Conservation (phyloP, 495 filamentous ascomycete genomes). For the Cladorrhinum samala region DNA sequence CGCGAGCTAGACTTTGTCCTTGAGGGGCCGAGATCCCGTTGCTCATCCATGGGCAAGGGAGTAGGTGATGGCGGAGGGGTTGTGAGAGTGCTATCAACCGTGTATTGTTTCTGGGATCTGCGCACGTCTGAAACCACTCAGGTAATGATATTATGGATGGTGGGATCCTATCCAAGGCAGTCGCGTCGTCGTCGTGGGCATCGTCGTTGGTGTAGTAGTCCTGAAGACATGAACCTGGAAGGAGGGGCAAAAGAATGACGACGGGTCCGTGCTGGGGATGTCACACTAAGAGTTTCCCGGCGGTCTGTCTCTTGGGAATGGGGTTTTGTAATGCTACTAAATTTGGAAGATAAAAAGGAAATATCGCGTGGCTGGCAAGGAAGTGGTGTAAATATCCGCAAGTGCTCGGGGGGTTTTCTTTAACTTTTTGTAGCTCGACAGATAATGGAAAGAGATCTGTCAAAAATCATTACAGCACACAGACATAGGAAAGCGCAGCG, state of each 20-base stretch:
- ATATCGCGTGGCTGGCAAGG: slow-evolving; percentile 1
- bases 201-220: background rate
- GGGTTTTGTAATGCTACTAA: background rate
- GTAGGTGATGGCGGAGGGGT: too few relatives aligned
- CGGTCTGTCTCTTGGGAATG: background rate
- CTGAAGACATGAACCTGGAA: background rate
- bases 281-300: too few relatives aligned
- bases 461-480: too few relatives aligned
- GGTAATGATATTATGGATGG: too few relatives aligned
- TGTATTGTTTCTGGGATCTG: background rate
- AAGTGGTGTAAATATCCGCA: background rate
- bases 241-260: slow-evolving; percentile 5
- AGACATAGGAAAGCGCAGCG: too few relatives aligned
- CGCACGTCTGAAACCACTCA: background rate
- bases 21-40: background rate
- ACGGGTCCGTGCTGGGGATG: background rate
- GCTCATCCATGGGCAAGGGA: too few relatives aligned
- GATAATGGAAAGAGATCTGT: background rate
- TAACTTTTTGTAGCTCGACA: background rate
- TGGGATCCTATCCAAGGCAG: too few relatives aligned
- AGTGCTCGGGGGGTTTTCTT: background rate
- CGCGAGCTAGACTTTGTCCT: too few relatives aligned
- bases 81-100: background rate
- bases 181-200: too few relatives aligned
- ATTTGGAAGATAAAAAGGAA: background rate